Conservation (phyloP, 495 filamentous ascomycete genomes). For the Penicillium subrubescens region DNA sequence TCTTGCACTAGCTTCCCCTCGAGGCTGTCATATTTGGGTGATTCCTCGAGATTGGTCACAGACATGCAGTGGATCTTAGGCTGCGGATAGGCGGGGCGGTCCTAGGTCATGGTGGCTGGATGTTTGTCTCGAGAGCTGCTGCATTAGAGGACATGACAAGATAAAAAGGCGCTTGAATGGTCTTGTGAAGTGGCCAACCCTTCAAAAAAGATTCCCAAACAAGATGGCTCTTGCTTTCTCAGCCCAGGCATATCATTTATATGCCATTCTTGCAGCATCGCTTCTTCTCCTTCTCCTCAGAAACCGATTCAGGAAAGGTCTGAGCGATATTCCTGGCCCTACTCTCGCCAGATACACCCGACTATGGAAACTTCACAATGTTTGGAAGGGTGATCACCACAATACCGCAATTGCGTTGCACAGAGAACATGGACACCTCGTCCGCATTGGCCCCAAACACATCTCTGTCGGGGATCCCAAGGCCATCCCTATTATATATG, state of each 20-base stretch:
- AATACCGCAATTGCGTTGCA: slow-evolving; percentile 36
- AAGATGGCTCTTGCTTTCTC: not conserved
- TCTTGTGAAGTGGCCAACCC: not conserved
- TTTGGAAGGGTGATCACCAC: slow-evolving; percentile 39
- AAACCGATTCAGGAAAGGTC: slow-evolving; percentile 17
- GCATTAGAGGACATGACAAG: not conserved
- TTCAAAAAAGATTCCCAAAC: not conserved
- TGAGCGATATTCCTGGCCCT: slow-evolving; percentile 39
- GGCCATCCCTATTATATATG: slow-evolving; percentile 42
- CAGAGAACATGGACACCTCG: slow-evolving; percentile 40
- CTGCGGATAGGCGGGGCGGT: not conserved
- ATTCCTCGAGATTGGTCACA: not conserved
- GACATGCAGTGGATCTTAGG: not conserved
- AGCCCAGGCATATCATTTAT: not conserved
- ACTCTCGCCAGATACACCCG: slow-evolving; percentile 34
- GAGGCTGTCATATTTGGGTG: not conserved
- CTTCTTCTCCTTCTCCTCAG: not conserved
- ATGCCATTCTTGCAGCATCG: not conserved
- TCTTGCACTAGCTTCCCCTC: not conserved
- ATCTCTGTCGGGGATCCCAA: slow-evolving; percentile 41
- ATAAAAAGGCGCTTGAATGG: not conserved
- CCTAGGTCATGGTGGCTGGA: not conserved
- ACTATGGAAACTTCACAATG: slow-evolving; percentile 38
- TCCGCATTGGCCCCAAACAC: slow-evolving; percentile 43
- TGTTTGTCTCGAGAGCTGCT: not conserved